These are phyloP conservation scores for Ascochyta fabae DNA, from an alignment of 2,329 filamentous ascomycete species.

Conservation along the genomic window DNA sequence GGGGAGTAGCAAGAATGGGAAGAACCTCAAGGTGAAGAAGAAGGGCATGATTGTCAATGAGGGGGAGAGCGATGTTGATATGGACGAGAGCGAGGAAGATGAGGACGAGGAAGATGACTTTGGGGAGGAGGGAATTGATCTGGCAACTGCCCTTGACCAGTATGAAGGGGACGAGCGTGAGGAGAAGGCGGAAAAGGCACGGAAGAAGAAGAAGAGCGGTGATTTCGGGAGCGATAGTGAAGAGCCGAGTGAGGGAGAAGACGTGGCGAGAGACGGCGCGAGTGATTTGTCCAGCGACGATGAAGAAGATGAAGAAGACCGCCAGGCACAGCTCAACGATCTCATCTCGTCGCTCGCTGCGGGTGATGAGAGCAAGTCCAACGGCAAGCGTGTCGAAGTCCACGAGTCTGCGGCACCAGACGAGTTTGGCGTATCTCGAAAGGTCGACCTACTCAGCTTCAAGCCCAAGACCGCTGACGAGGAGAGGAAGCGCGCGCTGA, in stretches of 20 bases:
- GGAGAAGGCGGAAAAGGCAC: slow-evolving; percentile 30
- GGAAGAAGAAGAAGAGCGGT: slow-evolving; percentile 50
- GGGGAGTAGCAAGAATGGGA: slow-evolving; percentile 60
- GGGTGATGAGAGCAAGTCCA: slow-evolving; percentile 46
- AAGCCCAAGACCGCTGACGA: slow-evolving; percentile 75
- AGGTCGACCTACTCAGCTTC: slow-evolving; percentile 78
- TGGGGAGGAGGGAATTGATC: slow-evolving; percentile 68
- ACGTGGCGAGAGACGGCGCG: slow-evolving; percentile 54
- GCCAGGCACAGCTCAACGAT: slow-evolving; percentile 69
- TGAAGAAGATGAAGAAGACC: slow-evolving; percentile 55
- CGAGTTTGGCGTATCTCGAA: slow-evolving; percentile 66
- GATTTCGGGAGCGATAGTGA: slow-evolving; percentile 60
- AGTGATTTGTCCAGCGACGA: slow-evolving; percentile 58
- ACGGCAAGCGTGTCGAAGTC: slow-evolving; percentile 50
- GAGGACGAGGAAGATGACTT: slow-evolving; percentile 61
- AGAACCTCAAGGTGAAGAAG: slow-evolving; percentile 54
- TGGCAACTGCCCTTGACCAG: slow-evolving; percentile 66
- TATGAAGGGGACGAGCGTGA: slow-evolving; percentile 48
- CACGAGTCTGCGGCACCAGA: slow-evolving; percentile 68
- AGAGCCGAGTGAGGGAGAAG: slow-evolving; percentile 55
- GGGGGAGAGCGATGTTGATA: slow-evolving; percentile 52
- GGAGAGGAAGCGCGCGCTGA: slow-evolving; percentile 78
- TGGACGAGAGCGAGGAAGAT: slow-evolving; percentile 56
- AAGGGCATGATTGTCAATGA: slow-evolving; percentile 40
- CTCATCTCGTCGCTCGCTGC: slow-evolving; percentile 70